Evolutionary conservation across 257 asterid genomes (phyloP).

Genomic region (Solanum appendiculatum): DNA sequence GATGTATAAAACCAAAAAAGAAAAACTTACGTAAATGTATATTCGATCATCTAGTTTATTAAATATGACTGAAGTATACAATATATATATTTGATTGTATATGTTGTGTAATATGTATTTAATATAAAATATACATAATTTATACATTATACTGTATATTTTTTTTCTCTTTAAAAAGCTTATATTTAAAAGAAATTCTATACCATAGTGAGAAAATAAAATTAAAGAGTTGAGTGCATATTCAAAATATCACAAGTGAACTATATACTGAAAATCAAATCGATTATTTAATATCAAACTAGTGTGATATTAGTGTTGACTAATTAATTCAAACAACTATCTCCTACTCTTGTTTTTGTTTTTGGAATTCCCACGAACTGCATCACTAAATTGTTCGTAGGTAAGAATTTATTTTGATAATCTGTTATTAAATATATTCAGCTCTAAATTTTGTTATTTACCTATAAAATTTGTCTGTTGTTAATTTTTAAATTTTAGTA

Average conservation of each 20-base stretch:
- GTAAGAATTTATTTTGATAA: not conserved
- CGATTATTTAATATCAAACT: not conserved
- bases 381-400: not conserved
- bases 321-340: not conserved
- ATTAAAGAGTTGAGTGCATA: not conserved
- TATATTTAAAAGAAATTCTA: not conserved
- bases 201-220: not conserved
- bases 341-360: not conserved
- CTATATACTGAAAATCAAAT: not conserved
- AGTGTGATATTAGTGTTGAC: too few relatives aligned
- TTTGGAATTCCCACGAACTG: not conserved
- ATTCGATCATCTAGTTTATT: too few relatives aligned
- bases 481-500: not conserved
- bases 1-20: not conserved
- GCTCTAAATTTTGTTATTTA: not conserved
- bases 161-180: not conserved
- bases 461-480: not conserved
- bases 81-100: not conserved
- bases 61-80: not conserved
- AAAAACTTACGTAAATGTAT: too few relatives aligned
- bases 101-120: too few relatives aligned
- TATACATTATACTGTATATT: too few relatives aligned
- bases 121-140: not conserved
- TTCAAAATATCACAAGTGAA: not conserved
- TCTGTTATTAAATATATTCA: not conserved